Evolutionary conservation across 2,329 filamentous ascomycete genomes (phyloP).

Genomic region (Scedosporium apiospermum): DNA sequence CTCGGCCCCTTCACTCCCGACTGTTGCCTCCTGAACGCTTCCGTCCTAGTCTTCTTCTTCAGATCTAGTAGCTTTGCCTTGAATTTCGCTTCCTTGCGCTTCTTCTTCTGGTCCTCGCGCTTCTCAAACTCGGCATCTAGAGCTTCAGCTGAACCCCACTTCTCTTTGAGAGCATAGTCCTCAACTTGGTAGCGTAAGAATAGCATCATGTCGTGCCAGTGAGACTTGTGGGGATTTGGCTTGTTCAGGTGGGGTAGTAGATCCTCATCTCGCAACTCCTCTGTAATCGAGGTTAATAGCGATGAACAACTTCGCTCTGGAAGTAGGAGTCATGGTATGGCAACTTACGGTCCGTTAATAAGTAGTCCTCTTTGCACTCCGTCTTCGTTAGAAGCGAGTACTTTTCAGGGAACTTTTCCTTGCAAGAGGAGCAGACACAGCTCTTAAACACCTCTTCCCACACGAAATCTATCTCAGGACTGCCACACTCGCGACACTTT

Average conservation of each 20-base stretch:
- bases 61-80: constrained; percentile 78
- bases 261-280: constrained; percentile 81
- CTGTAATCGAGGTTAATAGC: constrained; percentile 27
- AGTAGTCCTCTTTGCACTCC: constrained; percentile 89
- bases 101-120: constrained; percentile 70
- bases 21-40: constrained; percentile 67
- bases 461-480: constrained; percentile 84
- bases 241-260: constrained; percentile 79
- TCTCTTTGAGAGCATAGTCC: constrained; percentile 78
- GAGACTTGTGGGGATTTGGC: constrained; percentile 90
- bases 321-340: constrained; percentile 1
- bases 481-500: constrained; percentile 74
- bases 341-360: constrained; percentile 76
- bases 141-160: constrained; percentile 83
- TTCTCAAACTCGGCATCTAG: constrained; percentile 83
- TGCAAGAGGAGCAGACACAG: constrained; percentile 72
- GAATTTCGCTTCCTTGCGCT: constrained; percentile 83
- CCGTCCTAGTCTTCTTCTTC: constrained; percentile 87
- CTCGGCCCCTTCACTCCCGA: constrained; percentile 43
- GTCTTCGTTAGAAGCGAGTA: constrained; percentile 96
- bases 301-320: not conserved
- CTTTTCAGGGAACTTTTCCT: constrained; percentile 82
- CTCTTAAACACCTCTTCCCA: constrained; percentile 80
- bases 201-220: constrained; percentile 98
- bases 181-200: constrained; percentile 92